A percentile compares a stretch with the other conserved stretches of the same genome.
phyloP scores from a whole-genome alignment of 192 early-diverging fungal genomes.

The Chytriomyces confervae region DNA sequence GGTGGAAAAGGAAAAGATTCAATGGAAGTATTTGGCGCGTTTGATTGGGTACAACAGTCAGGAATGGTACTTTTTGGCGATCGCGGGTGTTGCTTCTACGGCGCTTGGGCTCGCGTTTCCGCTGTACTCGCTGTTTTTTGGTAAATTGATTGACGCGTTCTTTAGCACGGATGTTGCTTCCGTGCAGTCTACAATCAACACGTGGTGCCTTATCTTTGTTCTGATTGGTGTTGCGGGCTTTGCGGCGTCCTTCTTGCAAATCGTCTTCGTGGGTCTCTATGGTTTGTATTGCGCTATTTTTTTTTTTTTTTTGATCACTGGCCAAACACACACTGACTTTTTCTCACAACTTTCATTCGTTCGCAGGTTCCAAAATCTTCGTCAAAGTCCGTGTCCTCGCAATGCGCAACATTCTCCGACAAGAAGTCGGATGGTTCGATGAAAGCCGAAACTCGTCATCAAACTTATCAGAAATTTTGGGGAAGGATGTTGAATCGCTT shows the following conservation, averaged over 20 bases:
- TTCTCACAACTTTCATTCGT: not conserved
- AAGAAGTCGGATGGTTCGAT: conserved; percentile 92
- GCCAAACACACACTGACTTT: conserved; percentile 57
- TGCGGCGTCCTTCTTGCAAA: conserved; percentile 60
- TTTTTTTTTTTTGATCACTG: not conserved
- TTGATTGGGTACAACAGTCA: conserved; percentile 17
- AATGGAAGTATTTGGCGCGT: conserved; percentile 2
- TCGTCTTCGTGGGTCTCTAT: conserved; percentile 66
- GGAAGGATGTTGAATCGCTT: conserved; percentile 56
- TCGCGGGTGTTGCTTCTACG: conserved; percentile 5
- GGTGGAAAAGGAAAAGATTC: conserved; percentile 15
- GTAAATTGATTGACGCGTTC: conserved; percentile 47
- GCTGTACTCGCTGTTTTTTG: conserved; percentile 69
- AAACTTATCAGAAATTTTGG: conserved; percentile 50
- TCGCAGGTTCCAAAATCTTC: conserved; percentile 18
- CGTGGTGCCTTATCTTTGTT: conserved; percentile 66
- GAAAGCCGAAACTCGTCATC: conserved; percentile 69
- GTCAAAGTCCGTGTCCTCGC: conserved; percentile 59
- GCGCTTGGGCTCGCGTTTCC: conserved; percentile 49
- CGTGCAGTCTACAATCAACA: conserved; percentile 43
- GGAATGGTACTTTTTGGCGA: conserved; percentile 10
- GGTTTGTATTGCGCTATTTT: conserved; percentile 62
- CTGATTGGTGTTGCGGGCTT: conserved; percentile 54
- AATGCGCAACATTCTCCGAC: conserved; percentile 77
- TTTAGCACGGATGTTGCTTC: conserved; percentile 11